Conservation (phyloP, 148 eudicot genomes). For the Silene conica region DNA sequence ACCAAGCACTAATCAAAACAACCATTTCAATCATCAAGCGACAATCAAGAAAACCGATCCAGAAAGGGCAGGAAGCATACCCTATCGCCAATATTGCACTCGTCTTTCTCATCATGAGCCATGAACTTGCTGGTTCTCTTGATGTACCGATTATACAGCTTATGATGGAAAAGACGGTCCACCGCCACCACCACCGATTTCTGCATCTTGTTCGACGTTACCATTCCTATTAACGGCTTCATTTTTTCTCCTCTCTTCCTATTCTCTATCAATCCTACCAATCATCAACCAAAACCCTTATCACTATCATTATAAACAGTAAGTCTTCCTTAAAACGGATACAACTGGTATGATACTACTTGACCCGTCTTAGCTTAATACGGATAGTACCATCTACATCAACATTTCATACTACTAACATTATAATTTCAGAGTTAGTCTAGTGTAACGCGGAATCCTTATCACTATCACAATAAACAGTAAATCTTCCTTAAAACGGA, state of each 20-base stretch:
- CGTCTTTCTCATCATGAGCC: slow-evolving; percentile 51
- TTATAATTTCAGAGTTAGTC: too few relatives aligned
- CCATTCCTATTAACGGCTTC: slow-evolving; percentile 51
- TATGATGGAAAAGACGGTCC: slow-evolving; percentile 42
- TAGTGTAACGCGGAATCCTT: too few relatives aligned
- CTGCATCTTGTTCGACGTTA: slow-evolving; percentile 57
- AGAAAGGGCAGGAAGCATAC: slow-evolving; percentile 21
- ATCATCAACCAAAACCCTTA: background rate
- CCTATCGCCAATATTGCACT: slow-evolving; percentile 49
- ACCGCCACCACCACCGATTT: slow-evolving; percentile 50
- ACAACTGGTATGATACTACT: too few relatives aligned
- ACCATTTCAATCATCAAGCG: too few relatives aligned
- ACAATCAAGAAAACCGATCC: background rate
- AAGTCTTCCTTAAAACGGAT: too few relatives aligned
- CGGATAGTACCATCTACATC: too few relatives aligned
- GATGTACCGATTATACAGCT: slow-evolving; percentile 34
- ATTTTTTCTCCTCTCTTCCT: slow-evolving; percentile 17
- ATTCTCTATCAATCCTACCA: slow-evolving; percentile 1
- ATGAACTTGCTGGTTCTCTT: slow-evolving; percentile 47
- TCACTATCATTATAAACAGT: too few relatives aligned
- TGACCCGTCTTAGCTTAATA: too few relatives aligned
- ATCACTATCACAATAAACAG: too few relatives aligned
- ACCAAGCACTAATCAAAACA: too few relatives aligned
- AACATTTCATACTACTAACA: too few relatives aligned
- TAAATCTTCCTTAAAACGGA: too few relatives aligned